Percentiles rank a stretch among this genome's conserved stretches.
Conservation (phyloP, 148 eudicot genomes). For the Persicaria maculosa region DNA sequence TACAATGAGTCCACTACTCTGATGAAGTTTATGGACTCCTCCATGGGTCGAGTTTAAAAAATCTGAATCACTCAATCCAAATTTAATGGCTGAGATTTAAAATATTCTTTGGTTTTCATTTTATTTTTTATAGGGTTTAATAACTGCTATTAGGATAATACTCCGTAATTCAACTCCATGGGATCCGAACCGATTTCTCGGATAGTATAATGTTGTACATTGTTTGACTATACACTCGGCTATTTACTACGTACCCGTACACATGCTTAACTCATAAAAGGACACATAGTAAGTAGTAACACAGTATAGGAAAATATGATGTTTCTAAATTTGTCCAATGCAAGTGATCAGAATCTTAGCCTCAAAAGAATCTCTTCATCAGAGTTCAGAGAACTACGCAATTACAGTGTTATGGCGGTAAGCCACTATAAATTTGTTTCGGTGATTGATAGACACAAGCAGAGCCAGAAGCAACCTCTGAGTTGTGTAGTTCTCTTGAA, state of each 20-base stretch:
- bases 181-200: no score
- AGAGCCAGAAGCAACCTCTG: slow-evolving; percentile 4
- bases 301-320: neutral
- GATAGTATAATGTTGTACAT: neutral
- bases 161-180: no score
- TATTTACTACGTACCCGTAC: neutral
- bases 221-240: neutral
- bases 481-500: neutral
- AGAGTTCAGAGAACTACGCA: neutral
- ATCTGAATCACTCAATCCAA: no score
- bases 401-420: neutral
- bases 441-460: neutral
- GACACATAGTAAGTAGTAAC: no score
- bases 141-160: no score
- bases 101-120: no score
- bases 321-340: neutral
- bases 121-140: no score
- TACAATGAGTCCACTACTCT: neutral
- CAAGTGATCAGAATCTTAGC: neutral
- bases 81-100: no score
- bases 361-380: neutral
- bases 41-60: no score
- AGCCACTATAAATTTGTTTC: neutral
- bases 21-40: no score
- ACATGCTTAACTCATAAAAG: no score